These are phyloP conservation scores for Phytopythium helicoides DNA, from an alignment of 352 stramenopile species.

Conservation along the genomic window DNA sequence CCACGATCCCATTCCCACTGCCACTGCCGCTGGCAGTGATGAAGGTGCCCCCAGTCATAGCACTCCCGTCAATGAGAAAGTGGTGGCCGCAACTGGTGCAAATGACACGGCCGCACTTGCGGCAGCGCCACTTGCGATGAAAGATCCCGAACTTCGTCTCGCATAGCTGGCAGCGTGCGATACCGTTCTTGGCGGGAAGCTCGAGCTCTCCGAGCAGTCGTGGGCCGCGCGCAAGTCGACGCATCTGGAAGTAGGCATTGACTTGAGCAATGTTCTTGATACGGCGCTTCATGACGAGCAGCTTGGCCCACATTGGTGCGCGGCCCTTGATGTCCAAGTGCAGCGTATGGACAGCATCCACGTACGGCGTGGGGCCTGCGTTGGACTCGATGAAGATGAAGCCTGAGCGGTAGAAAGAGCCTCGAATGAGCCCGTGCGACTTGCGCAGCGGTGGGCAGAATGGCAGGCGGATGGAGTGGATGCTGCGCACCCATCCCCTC, in stretches of 20 bases:
- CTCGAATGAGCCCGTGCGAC: slow-evolving; percentile 65
- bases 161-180: slow-evolving; percentile 50
- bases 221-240: slow-evolving; percentile 37
- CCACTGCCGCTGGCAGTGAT: slow-evolving; percentile 4
- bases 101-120: slow-evolving; percentile 74
- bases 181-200: slow-evolving; percentile 44
- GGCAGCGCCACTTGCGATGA: slow-evolving; percentile 58
- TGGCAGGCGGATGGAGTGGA: slow-evolving; percentile 78
- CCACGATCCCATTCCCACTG: not conserved
- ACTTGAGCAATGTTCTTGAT: slow-evolving; percentile 75
- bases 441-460: slow-evolving; percentile 60
- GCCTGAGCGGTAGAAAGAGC: slow-evolving; percentile 69
- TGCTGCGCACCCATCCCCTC: slow-evolving; percentile 69
- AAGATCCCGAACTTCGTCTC: slow-evolving; percentile 57
- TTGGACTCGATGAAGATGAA: slow-evolving; percentile 78
- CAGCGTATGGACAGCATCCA: slow-evolving; percentile 75
- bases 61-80: slow-evolving; percentile 2
- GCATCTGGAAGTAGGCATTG: slow-evolving; percentile 66
- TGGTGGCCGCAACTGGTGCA: slow-evolving; percentile 57
- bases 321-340: slow-evolving; percentile 83
- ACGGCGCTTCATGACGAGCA: slow-evolving; percentile 68
- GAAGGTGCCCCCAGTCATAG: slow-evolving; percentile 1
- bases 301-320: slow-evolving; percentile 74
- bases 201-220: slow-evolving; percentile 61
- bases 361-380: slow-evolving; percentile 26